These are phyloP conservation scores for Coprinopsis marcescibilis DNA, from an alignment of 768 basidiomycete species.

Conservation along the genomic window DNA sequence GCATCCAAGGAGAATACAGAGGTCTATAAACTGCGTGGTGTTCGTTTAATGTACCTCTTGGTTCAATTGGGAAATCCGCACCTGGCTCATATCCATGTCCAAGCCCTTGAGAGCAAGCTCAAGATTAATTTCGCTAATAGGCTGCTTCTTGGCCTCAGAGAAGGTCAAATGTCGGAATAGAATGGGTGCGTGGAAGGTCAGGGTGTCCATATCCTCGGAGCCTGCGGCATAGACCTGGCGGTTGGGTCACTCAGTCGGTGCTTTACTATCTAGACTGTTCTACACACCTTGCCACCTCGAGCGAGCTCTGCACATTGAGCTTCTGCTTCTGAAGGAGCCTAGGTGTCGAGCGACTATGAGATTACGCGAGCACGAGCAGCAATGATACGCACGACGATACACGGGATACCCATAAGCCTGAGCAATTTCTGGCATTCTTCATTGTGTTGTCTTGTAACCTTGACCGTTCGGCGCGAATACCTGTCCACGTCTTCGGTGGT, in stretches of 20 bases:
- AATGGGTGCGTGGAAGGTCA: conserved; percentile 90
- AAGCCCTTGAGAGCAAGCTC: conserved; percentile 81
- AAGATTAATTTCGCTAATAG: conserved; percentile 89
- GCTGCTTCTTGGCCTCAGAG: conserved; percentile 95
- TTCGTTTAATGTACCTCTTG: neutral
- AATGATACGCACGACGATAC: conserved; percentile 63
- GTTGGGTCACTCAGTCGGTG: neutral
- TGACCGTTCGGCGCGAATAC: conserved; percentile 85
- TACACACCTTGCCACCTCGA: conserved; percentile 79
- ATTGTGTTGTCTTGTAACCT: conserved; percentile 94
- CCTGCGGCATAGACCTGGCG: conserved; percentile 90
- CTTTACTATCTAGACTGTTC: neutral
- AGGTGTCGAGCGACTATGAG: conserved; percentile 7
- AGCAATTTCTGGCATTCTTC: conserved; percentile 89
- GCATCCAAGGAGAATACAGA: conserved; percentile 94
- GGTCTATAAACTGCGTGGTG: conserved; percentile 75
- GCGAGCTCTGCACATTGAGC: conserved; percentile 98
- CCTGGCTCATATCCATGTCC: conserved; percentile 88
- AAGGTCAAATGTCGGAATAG: conserved; percentile 95
- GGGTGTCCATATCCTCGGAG: conserved; percentile 99
- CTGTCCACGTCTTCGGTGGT: conserved; percentile 91
- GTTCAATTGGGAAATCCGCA: conserved; percentile 22
- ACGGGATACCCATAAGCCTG: conserved; percentile 94
- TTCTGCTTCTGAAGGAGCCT: conserved; percentile 99
- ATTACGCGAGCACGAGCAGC: neutral